phyloP scores from a whole-genome alignment of 176 grass and related monocot species.

The Miscanthus lutarioriparius region DNA sequence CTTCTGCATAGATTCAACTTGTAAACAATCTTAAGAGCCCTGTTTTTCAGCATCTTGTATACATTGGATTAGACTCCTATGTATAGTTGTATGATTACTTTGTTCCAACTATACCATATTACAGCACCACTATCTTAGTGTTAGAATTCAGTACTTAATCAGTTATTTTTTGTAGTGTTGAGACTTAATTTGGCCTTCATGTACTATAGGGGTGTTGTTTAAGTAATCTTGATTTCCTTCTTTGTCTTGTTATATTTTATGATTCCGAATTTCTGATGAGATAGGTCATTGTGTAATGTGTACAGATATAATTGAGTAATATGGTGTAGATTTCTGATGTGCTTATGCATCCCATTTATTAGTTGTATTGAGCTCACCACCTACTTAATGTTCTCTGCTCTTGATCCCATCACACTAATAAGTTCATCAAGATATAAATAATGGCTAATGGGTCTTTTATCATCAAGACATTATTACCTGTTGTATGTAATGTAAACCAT shows the following conservation, averaged over 20 bases:
- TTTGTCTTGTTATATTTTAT: neutral
- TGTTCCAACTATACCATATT: neutral
- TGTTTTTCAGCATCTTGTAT: neutral
- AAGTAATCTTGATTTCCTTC: neutral
- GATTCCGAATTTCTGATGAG: slow-evolving; percentile 4
- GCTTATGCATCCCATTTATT: slow-evolving; percentile 14
- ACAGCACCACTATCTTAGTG: neutral
- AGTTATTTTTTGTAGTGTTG: neutral
- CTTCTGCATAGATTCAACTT: neutral
- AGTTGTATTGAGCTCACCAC: neutral
- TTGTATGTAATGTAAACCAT: slow-evolving; percentile 17
- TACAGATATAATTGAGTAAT: neutral
- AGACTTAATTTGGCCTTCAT: neutral
- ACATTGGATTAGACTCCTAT: neutral
- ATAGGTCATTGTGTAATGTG: slow-evolving; percentile 7
- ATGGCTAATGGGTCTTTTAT: neutral
- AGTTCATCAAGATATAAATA: neutral
- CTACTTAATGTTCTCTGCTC: neutral
- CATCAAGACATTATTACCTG: neutral
- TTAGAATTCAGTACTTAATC: neutral
- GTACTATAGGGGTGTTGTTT: slow-evolving; percentile 1
- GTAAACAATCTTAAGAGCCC: slow-evolving; percentile 19
- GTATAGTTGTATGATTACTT: neutral
- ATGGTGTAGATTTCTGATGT: neutral
- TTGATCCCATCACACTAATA: neutral